phyloP scores from a whole-genome alignment of 164 flowering plant species.

The Litsea cubeba region DNA sequence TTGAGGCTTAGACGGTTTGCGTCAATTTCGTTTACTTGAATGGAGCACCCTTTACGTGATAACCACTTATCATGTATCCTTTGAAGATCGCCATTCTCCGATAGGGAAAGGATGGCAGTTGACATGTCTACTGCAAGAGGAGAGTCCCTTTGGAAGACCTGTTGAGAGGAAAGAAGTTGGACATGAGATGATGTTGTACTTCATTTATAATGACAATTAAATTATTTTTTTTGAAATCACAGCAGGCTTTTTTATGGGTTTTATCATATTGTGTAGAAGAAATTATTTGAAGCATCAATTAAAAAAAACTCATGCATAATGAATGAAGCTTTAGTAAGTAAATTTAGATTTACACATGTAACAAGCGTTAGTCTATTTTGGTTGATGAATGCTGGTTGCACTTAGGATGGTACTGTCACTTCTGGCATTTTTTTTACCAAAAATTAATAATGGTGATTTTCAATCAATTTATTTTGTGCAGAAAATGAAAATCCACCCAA shows the following conservation, averaged over 20 bases:
- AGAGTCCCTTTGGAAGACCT: constrained; percentile 92
- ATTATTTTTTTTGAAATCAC: background rate
- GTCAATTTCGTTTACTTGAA: constrained; percentile 30
- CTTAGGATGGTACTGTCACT: too few relatives aligned
- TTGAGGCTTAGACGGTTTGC: constrained; percentile 44
- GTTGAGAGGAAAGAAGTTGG: constrained; percentile 9
- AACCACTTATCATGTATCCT: constrained; percentile 78
- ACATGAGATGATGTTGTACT: background rate
- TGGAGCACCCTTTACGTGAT: constrained; percentile 31
- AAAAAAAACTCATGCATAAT: background rate
- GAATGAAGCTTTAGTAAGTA: background rate
- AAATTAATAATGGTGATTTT: too few relatives aligned
- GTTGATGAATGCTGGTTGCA: too few relatives aligned
- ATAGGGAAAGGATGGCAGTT: constrained; percentile 77
- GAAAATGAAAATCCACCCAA: too few relatives aligned
- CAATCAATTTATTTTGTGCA: too few relatives aligned
- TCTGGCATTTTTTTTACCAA: too few relatives aligned
- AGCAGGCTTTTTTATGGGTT: background rate
- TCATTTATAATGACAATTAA: too few relatives aligned
- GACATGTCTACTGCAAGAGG: constrained; percentile 88
- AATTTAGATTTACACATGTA: background rate
- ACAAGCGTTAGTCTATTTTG: background rate
- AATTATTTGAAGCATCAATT: background rate
- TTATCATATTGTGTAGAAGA: background rate
- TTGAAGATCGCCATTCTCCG: constrained; percentile 84